Percentiles rank a stretch among this genome's conserved stretches.
phyloP scores from a whole-genome alignment of 202 grass and related monocot species.

The Miscanthus sacchariflorus region DNA sequence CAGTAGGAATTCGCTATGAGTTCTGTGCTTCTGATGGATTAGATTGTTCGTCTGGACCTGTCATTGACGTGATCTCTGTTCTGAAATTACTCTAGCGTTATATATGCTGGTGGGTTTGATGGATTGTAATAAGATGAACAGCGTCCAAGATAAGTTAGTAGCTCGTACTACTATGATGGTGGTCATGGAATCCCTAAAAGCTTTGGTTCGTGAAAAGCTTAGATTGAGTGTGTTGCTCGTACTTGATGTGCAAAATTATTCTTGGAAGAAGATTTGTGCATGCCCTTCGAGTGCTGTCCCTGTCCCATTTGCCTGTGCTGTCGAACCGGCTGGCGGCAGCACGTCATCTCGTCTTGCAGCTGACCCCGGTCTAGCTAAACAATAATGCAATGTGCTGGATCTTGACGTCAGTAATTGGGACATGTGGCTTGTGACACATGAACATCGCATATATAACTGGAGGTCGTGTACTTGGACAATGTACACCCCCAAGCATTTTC shows the following conservation, averaged over 20 bases:
- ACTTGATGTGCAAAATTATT: slow-evolving; percentile 3
- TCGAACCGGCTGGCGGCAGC: no score
- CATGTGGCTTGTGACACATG: background rate
- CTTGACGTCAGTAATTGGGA: background rate
- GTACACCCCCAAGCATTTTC: background rate
- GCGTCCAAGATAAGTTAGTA: background rate
- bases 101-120: background rate
- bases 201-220: background rate
- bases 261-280: background rate
- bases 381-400: no score
- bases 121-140: background rate
- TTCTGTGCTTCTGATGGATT: background rate
- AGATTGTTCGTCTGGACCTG: background rate
- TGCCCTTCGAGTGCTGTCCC: background rate
- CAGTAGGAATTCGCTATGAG: background rate
- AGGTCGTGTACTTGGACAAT: background rate
- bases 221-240: background rate
- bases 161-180: background rate
- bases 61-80: background rate
- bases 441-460: background rate
- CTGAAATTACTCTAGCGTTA: background rate
- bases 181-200: background rate
- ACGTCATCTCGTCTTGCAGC: no score
- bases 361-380: no score
- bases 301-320: background rate